Base-by-base conservation (phyloP, 352 stramenopile genomes). In the Phytophthora uliginosa region DNA sequence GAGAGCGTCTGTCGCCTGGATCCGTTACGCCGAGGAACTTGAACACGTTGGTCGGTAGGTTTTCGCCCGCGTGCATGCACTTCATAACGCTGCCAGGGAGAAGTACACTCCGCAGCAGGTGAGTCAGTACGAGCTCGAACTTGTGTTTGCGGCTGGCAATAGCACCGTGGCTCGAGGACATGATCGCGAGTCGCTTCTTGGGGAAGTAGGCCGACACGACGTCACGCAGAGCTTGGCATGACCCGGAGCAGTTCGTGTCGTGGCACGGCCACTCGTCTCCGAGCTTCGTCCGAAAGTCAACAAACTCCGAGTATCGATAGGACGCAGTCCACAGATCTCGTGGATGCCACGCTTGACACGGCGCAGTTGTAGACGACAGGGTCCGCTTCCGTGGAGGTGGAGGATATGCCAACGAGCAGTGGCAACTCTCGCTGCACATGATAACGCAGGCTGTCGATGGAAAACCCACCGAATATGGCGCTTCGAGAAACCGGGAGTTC, bases 241-340 rank as follows among this genome's bases (percentile, higher is more conserved):
- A 89, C 18, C 84, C 84, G 13, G 57, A 72, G 72, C 84, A 91
- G 71, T 85, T 90, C 59, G 31, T 8, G 22, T 69, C 74, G 42
- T 79, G 67, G 53, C 84, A 91, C 17, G 82, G 89, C 74, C 76
- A 78, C 13, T 81, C 58, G 50, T 86, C 67, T 7, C 83, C 71
- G 31, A 90, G 59, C 24, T 82, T 74, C 52, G 50, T 60, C 34
- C 78, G 79, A 58, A 91, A 86, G 6, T 74, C 75, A 45, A 77
- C 66, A 50, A 93, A 90, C 74, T 92, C 82, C 38, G 83, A 91
- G 71, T 88, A 90, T 6, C 81, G 84, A 63, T 91, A 90, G 40
- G 82, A 77, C 24, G 90, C 79, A 18, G 52, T 74, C 82, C 84
- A 90, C 28, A n/a, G 67, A 69, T 38, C 81, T 82, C 59, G 82